Evolutionary conservation across 495 filamentous ascomycete genomes (phyloP), one percentile per base, ranked within the genome.

Genomic region (Aspergillus bertholletiae): DNA sequence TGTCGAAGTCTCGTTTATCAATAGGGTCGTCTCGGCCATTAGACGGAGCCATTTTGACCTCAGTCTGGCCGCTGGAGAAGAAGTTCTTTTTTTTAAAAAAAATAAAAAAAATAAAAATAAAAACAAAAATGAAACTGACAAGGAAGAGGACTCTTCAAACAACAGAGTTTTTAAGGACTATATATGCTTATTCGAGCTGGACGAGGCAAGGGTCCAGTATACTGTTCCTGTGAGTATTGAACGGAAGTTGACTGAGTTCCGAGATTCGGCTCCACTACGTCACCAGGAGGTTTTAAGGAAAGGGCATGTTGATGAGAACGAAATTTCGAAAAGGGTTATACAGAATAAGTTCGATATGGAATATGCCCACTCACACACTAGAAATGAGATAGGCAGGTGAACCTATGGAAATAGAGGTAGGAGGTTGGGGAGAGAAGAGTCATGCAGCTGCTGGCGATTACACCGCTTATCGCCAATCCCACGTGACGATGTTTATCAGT

Each of bases 1-100:
- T 67, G 55, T 80, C 80, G 64, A 84, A 87, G 68, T 87, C 84
- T 53, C 84, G 80, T 66, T 83, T 84, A 68, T 82, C 81, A 58
- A 76, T 73, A 32, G 55, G 20, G 9, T 60, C 23, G 32, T 55
- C 49, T 30, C 62, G 66, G 47, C 63, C 59, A 49, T 64, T 62
- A n/a, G 64, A 61, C 28, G 51, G 56, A 12, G 70, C 48, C 72
- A 73, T 74, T 3, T 22, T 67, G 58, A 53, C 12, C 23, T 37
- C 11, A 13, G 46, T 20, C 26, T 35, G 30, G 43, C 27, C 3
- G 13, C 8, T 32, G 30, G 34, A n/a, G 13, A n/a, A n/a, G n/a
- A n/a, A n/a, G n/a, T n/a, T n/a, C n/a, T n/a, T n/a, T n/a, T n/a
- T n/a, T n/a, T n/a, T n/a, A n/a, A n/a, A n/a, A n/a, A n/a, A n/a